Evolutionary conservation across 2,329 filamentous ascomycete species (phyloP).

Genomic region (Raffaelea arxii): DNA sequence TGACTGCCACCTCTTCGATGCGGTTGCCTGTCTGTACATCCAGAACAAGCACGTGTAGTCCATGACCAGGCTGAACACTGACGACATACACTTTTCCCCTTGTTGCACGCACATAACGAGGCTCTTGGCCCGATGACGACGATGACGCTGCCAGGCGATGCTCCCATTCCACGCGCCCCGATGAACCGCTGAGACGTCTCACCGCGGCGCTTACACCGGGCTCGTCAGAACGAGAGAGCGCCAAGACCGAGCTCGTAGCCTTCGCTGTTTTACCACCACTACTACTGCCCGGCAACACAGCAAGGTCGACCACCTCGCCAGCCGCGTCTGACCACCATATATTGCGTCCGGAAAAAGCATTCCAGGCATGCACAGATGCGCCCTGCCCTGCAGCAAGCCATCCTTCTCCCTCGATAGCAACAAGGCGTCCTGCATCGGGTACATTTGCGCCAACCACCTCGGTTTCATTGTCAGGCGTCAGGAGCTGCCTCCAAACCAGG

Average conservation of each 20-base stretch:
- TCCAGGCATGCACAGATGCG: slow-evolving; percentile 67
- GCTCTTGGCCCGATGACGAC: slow-evolving; percentile 45
- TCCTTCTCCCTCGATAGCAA: slow-evolving; percentile 69
- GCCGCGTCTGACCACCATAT: slow-evolving; percentile 60
- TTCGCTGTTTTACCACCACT: slow-evolving; percentile 43
- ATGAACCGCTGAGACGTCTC: slow-evolving; percentile 61
- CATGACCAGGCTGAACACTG: slow-evolving; percentile 63
- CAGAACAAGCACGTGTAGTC: slow-evolving; percentile 64
- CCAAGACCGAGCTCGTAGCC: slow-evolving; percentile 6
- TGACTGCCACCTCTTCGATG: slow-evolving; percentile 60
- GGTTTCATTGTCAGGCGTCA: too few species aligned
- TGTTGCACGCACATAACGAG: slow-evolving; percentile 64
- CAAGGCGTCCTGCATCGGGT: slow-evolving; percentile 41
- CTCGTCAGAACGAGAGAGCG: slow-evolving; percentile 1
- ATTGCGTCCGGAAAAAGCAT: slow-evolving; percentile 69
- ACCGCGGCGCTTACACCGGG: slow-evolving; percentile 29
- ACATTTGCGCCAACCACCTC: slow-evolving; percentile 23
- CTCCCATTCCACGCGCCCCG: slow-evolving; percentile 72
- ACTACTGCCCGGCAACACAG: slow-evolving; percentile 47
- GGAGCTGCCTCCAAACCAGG: slow-evolving; percentile 75
- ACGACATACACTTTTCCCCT: slow-evolving; percentile 66
- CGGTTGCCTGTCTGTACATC: slow-evolving; percentile 66
- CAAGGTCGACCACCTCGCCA: slow-evolving; percentile 57
- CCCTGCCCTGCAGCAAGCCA: slow-evolving; percentile 67
- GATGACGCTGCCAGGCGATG: slow-evolving; percentile 42